Evolutionary conservation across 108 stramenopile species (phyloP).

Genomic region (Pseudonitzschia pungens): DNA sequence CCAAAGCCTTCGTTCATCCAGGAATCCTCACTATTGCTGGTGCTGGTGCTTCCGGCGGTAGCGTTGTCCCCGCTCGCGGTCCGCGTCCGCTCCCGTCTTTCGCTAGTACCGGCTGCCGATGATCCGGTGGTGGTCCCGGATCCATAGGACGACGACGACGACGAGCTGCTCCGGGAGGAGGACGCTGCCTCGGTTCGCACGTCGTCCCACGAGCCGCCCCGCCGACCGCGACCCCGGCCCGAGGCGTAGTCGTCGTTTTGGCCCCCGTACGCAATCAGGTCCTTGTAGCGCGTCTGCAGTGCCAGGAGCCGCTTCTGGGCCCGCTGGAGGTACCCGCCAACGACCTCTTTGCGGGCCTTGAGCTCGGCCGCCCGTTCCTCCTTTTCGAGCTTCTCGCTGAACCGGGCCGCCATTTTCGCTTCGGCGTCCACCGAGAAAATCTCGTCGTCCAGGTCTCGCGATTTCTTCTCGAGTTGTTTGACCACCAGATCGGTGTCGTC

Average conservation of each 20-base stretch:
- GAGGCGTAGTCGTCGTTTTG: slow-evolving; percentile 28
- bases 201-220: slow-evolving; percentile 10
- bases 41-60: not conserved
- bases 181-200: slow-evolving; percentile 5
- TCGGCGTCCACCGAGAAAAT: slow-evolving; percentile 54
- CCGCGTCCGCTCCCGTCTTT: not conserved
- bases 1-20: slow-evolving; percentile 60
- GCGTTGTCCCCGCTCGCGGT: not conserved
- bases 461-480: slow-evolving; percentile 61
- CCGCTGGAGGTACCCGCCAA: slow-evolving; percentile 64
- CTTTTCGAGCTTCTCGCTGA: slow-evolving; percentile 61
- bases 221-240: not conserved
- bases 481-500: slow-evolving; percentile 77
- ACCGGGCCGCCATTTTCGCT: slow-evolving; percentile 40
- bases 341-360: slow-evolving; percentile 69
- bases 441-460: slow-evolving; percentile 52
- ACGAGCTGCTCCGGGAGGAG: not conserved
- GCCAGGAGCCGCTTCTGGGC: slow-evolving; percentile 63
- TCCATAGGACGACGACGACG: slow-evolving; percentile 10
- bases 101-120: slow-evolving; percentile 16
- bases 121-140: slow-evolving; percentile 27
- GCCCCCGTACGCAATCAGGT: slow-evolving; percentile 50
- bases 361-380: slow-evolving; percentile 67
- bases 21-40: slow-evolving; percentile 25
- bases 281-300: slow-evolving; percentile 75